A percentile compares a stretch with the other conserved stretches of the same genome.
These are phyloP conservation scores for Eustoma russellianum DNA, from an alignment of 257 asterid species.

Conservation along the genomic window DNA sequence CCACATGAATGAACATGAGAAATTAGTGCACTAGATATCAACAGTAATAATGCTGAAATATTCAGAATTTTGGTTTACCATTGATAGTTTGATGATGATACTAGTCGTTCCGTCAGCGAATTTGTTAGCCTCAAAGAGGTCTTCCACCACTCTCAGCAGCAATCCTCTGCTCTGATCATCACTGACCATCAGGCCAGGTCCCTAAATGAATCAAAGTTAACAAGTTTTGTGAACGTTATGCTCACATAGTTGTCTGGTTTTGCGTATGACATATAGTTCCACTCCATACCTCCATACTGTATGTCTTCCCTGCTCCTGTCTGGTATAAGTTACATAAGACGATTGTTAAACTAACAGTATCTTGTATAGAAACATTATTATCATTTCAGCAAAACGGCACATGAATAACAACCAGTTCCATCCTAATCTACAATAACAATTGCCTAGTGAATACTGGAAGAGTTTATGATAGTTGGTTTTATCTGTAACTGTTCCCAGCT, in stretches of 20 bases:
- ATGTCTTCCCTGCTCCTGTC: slow-evolving; percentile 96
- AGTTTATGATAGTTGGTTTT: neutral
- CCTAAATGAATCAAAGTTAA: slow-evolving; percentile 27
- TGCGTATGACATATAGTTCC: slow-evolving; percentile 9
- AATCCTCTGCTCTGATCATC: slow-evolving; percentile 49
- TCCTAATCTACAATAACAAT: neutral
- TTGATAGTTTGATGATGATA: slow-evolving; percentile 51
- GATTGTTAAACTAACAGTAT: neutral
- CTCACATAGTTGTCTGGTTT: neutral
- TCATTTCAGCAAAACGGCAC: too few relatives aligned
- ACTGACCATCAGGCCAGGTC: slow-evolving; percentile 52
- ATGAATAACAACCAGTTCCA: neutral
- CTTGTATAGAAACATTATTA: too few relatives aligned
- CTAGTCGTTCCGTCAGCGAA: slow-evolving; percentile 35
- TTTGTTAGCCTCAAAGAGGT: slow-evolving; percentile 36
- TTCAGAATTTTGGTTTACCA: slow-evolving; percentile 34
- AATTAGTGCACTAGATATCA: neutral
- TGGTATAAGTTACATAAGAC: slow-evolving; percentile 23
- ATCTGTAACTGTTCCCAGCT: neutral
- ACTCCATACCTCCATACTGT: slow-evolving; percentile 73
- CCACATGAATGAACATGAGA: slow-evolving; percentile 11
- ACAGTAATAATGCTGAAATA: slow-evolving; percentile 8
- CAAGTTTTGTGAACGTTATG: neutral
- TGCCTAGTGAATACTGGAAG: neutral
- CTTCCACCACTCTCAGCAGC: slow-evolving; percentile 66